Evolutionary conservation across 495 filamentous ascomycete species (phyloP).

Genomic region (Hypoxylon subgilvum): DNA sequence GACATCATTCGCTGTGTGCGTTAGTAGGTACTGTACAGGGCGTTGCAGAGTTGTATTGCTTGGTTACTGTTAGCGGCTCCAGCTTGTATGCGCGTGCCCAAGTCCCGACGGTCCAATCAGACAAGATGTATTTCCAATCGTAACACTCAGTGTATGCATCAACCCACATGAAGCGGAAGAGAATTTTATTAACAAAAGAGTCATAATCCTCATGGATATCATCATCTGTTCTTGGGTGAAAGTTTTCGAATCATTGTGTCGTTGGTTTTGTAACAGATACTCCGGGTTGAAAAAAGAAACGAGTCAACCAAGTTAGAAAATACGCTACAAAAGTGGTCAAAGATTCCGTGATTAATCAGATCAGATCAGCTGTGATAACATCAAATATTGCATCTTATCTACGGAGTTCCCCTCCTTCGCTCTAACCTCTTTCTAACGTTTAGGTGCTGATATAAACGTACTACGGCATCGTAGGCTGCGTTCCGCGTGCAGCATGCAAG

Average conservation of each 20-base stretch:
- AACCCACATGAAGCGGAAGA: neutral
- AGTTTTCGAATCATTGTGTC: too few species aligned
- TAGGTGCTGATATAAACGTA: conserved; percentile 31
- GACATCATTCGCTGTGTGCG: conserved; percentile 27
- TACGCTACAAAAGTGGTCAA: neutral
- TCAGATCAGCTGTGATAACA: conserved; percentile 4
- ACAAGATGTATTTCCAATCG: conserved; percentile 24
- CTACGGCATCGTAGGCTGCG: conserved; percentile 20
- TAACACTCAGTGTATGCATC: neutral
- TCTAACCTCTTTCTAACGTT: neutral
- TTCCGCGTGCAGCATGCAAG: conserved; percentile 25
- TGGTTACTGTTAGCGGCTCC: conserved; percentile 21
- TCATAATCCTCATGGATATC: neutral
- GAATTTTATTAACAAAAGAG: neutral
- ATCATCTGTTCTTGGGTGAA: too few species aligned
- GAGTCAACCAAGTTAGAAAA: too few species aligned
- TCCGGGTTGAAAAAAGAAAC: neutral
- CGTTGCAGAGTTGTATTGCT: conserved; percentile 11
- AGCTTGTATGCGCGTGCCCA: conserved; percentile 18
- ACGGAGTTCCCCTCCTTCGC: conserved; percentile 26
- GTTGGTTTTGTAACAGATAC: neutral
- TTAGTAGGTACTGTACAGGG: conserved; percentile 1
- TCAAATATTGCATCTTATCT: conserved; percentile 34
- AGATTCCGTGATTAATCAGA: conserved; percentile 7
- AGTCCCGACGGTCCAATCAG: conserved; percentile 21